These are phyloP conservation scores for Leishmania major DNA, from an alignment of 208 protist genomes.

Conservation along the genomic window DNA sequence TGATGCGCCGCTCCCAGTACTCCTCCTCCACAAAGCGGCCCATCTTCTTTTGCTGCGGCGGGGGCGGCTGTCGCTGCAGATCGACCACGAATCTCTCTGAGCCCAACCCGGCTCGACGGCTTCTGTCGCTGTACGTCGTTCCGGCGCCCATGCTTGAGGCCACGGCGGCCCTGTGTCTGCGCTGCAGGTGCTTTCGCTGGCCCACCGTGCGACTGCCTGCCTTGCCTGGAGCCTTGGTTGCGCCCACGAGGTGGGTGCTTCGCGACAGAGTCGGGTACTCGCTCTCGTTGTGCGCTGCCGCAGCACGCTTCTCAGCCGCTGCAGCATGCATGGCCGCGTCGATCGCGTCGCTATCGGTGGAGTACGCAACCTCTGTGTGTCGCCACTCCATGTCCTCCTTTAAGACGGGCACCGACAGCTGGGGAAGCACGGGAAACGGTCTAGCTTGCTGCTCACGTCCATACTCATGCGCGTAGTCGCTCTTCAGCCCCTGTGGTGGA, in stretches of 20 bases:
- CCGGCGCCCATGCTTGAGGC: too few relatives aligned
- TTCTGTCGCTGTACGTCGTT: not conserved
- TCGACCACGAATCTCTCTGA: not conserved
- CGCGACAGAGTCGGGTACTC: not conserved
- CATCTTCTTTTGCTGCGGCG: slow-evolving; percentile 31
- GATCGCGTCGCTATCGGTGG: not conserved
- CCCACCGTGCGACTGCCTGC: not conserved
- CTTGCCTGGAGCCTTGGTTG: not conserved
- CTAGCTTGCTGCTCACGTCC: slow-evolving; percentile 2
- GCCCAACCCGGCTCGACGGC: not conserved
- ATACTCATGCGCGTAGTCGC: slow-evolving; percentile 33
- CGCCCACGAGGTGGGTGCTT: not conserved
- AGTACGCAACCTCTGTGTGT: not conserved
- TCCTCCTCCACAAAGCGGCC: slow-evolving; percentile 51
- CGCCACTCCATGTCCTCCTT: slow-evolving; percentile 43
- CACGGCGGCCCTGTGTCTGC: not conserved
- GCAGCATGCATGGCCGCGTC: not conserved
- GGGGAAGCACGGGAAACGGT: slow-evolving; percentile 12
- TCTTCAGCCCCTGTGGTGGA: slow-evolving; percentile 13
- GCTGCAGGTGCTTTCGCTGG: not conserved
- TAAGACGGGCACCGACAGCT: slow-evolving; percentile 11
- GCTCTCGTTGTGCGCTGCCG: not conserved
- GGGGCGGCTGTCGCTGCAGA: slow-evolving; percentile 12
- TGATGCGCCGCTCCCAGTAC: slow-evolving; percentile 33
- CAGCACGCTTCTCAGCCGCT: not conserved